Conservation (phyloP, 2,329 filamentous ascomycete genomes). For the Pestalotiopsis sp. region DNA sequence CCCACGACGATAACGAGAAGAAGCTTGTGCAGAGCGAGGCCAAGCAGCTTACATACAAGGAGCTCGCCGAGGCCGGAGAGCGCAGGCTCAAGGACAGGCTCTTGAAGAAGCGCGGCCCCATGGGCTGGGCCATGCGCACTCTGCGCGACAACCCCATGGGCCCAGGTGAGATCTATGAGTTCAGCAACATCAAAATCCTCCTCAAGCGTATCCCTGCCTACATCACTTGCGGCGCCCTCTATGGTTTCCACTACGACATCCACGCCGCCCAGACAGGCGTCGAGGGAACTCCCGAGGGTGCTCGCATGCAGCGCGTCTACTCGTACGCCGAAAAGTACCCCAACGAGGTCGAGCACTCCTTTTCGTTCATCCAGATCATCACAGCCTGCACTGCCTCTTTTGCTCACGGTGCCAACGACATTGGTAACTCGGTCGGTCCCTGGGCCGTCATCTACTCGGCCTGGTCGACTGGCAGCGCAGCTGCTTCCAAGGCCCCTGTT, state of each 20-base stretch:
- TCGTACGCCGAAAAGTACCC: slow-evolving; percentile 64
- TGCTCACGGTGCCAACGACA: slow-evolving; percentile 77
- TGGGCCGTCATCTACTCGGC: slow-evolving; percentile 73
- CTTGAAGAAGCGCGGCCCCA: slow-evolving; percentile 61
- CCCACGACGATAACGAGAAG: slow-evolving; percentile 42
- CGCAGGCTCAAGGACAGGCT: slow-evolving; percentile 66
- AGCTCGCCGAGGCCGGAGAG: slow-evolving; percentile 59
- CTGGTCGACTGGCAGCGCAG: slow-evolving; percentile 65
- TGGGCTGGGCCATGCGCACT: slow-evolving; percentile 83
- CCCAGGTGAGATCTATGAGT: slow-evolving; percentile 73
- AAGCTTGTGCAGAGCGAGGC: slow-evolving; percentile 48
- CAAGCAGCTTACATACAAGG: slow-evolving; percentile 60
- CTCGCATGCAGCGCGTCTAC: slow-evolving; percentile 72
- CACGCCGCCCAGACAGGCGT: slow-evolving; percentile 75
- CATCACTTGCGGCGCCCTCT: slow-evolving; percentile 64
- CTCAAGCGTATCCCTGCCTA: slow-evolving; percentile 70
- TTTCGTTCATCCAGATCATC: slow-evolving; percentile 67
- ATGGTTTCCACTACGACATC: slow-evolving; percentile 82
- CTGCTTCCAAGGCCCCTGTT: slow-evolving; percentile 65
- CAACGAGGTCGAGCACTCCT: slow-evolving; percentile 71
- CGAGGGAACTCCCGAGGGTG: slow-evolving; percentile 71
- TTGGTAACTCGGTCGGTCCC: slow-evolving; percentile 70
- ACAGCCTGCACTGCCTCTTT: slow-evolving; percentile 75
- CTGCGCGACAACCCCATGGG: slow-evolving; percentile 76
- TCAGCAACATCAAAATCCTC: slow-evolving; percentile 67